phyloP scores from a whole-genome alignment of 805 yeast genomes.

The Candida namnaoensis region DNA sequence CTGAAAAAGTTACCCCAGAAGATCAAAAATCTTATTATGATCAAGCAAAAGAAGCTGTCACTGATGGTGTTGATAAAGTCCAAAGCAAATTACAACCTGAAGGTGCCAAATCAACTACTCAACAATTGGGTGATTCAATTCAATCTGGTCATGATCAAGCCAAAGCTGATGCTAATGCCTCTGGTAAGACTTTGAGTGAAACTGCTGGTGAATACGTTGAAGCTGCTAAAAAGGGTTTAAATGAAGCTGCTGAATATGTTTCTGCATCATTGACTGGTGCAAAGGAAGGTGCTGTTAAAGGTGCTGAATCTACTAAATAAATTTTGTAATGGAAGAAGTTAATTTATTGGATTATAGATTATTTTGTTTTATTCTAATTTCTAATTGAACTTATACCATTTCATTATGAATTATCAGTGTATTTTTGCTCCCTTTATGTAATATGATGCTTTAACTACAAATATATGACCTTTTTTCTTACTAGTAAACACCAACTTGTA shows the following conservation, averaged over 20 bases:
- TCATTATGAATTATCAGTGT: no score
- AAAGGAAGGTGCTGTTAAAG: conserved; percentile 35
- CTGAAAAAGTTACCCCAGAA: conserved; percentile 66
- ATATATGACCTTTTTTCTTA: no score
- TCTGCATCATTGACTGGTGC: conserved; percentile 49
- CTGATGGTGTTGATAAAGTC: conserved; percentile 58
- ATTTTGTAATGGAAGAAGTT: no score
- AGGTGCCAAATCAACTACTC: conserved; percentile 57
- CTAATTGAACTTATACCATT: no score
- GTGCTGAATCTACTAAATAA: background rate
- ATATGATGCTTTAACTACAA: no score
- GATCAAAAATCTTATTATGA: conserved; percentile 54
- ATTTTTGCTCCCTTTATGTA: no score
- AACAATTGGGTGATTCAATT: conserved; percentile 58
- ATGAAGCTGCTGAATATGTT: conserved; percentile 34
- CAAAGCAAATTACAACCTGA: conserved; percentile 58
- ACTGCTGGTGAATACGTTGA: conserved; percentile 53
- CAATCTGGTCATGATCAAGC: conserved; percentile 48
- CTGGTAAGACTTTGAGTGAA: conserved; percentile 35
- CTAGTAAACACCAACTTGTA: no score
- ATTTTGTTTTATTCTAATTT: no score
- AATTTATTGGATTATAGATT: no score
- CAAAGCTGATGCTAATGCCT: conserved; percentile 3
- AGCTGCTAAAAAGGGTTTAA: conserved; percentile 42
- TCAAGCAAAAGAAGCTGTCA: conserved; percentile 61